A percentile compares a stretch with the other conserved stretches of the same genome.
Conservation (phyloP, 805 yeast genomes). For the Kluyveromyces nonfermentans region DNA sequence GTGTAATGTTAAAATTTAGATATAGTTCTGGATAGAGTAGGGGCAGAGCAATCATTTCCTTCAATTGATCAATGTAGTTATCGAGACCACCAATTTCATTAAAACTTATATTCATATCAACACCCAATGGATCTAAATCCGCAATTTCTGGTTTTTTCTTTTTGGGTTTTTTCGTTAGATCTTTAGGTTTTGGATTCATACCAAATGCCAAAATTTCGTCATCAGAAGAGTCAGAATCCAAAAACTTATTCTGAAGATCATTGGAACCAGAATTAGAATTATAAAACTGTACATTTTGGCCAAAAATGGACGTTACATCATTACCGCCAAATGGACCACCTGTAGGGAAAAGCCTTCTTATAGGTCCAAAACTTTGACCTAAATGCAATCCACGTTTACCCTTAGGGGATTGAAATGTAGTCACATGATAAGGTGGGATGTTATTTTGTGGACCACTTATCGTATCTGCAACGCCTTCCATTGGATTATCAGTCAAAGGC, state of each 20-base stretch:
- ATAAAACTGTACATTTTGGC: constrained; percentile 43
- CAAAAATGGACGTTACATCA: constrained; percentile 79
- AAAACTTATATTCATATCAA: constrained; percentile 77
- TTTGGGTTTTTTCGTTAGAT: constrained; percentile 27
- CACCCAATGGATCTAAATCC: constrained; percentile 89
- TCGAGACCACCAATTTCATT: constrained; percentile 86
- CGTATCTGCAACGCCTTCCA: constrained; percentile 13
- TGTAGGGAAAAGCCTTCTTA: constrained; percentile 78
- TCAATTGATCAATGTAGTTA: constrained; percentile 80
- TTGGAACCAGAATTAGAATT: constrained; percentile 19
- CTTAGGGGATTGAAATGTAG: constrained; percentile 24
- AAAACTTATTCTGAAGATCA: constrained; percentile 20
- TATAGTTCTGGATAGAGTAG: constrained; percentile 88
- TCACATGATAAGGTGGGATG: constrained; percentile 4
- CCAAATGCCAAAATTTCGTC: constrained; percentile 46
- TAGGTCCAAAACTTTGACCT: constrained; percentile 35
- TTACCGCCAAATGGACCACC: constrained; percentile 98
- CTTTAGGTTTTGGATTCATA: constrained; percentile 31
- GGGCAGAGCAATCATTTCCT: constrained; percentile 95
- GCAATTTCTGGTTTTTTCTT: constrained; percentile 52
- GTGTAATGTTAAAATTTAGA: constrained; percentile 80
- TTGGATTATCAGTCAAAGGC: constrained; percentile 41
- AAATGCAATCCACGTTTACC: constrained; percentile 31
- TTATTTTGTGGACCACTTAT: constrained; percentile 10
- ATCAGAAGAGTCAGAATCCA: constrained; percentile 55